phyloP scores from a whole-genome alignment of 305 asterid genomes.

The Salvia sclarea region DNA sequence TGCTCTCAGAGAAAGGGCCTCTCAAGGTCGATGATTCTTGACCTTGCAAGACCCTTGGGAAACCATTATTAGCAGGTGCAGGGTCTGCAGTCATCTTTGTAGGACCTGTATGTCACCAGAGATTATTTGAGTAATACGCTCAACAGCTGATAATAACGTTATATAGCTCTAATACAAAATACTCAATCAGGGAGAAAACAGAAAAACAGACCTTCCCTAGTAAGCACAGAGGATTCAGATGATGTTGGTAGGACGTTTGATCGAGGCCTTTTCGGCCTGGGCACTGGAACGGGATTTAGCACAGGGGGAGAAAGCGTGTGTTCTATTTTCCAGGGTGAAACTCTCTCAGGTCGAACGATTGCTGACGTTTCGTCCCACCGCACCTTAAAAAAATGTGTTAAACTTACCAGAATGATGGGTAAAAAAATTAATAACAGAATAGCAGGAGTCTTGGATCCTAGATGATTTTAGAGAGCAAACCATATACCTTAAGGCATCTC shows the following conservation, averaged over 20 bases:
- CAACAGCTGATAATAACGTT: conserved; percentile 6
- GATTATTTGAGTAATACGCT: conserved; percentile 24
- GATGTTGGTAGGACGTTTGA: conserved; percentile 63
- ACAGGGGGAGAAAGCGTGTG: conserved; percentile 78
- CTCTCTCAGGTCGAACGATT: conserved; percentile 78
- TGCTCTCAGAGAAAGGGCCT: conserved; percentile 57
- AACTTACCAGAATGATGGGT: conserved; percentile 14
- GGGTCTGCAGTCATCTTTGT: conserved; percentile 68
- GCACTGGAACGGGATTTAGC: conserved; percentile 68
- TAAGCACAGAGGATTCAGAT: conserved; percentile 76
- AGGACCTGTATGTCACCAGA: conserved; percentile 44
- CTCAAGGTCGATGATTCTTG: conserved; percentile 81
- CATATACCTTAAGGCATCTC: conserved; percentile 86
- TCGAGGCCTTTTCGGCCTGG: conserved; percentile 82
- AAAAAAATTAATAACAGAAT: neutral
- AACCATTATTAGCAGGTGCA: conserved; percentile 58
- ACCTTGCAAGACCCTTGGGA: conserved; percentile 88
- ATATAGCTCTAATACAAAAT: conserved; percentile 8
- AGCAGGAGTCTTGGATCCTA: neutral
- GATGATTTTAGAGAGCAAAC: neutral
- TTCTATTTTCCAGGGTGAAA: conserved; percentile 93
- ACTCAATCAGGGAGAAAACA: conserved; percentile 1
- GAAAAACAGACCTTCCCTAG: conserved; percentile 66
- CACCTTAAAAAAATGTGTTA: conserved; percentile 46
- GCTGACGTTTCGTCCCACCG: conserved; percentile 90